Percentiles rank a stretch among this genome's conserved stretches.
Evolutionary conservation across 2,329 filamentous ascomycete species (phyloP).

Genomic region (Botrytis porri): DNA sequence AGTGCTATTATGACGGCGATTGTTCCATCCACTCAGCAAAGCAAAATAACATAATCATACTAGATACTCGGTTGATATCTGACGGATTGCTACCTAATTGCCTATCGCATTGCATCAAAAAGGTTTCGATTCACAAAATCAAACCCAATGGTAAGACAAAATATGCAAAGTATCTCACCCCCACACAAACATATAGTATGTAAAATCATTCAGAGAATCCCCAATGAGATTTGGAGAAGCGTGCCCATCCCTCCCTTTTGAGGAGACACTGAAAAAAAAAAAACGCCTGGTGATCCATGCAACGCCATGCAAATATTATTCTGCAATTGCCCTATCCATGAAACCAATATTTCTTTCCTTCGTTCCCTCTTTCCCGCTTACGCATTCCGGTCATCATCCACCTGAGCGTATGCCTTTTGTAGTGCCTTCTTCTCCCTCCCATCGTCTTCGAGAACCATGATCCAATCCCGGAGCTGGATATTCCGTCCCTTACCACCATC

Average conservation of each 20-base stretch:
- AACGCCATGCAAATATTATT: constrained; percentile 20
- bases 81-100: constrained; percentile 7
- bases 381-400: constrained; percentile 31
- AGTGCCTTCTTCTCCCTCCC: constrained; percentile 63
- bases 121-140: background rate
- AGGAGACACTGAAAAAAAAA: constrained; percentile 1
- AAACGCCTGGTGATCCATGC: constrained; percentile 21
- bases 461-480: constrained; percentile 81
- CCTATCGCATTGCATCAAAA: background rate
- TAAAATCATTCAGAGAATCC: constrained; percentile 13
- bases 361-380: constrained; percentile 36
- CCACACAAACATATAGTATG: background rate
- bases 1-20: background rate
- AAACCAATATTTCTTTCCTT: constrained; percentile 29
- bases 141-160: constrained; percentile 15
- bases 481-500: constrained; percentile 71
- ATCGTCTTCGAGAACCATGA: constrained; percentile 76
- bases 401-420: constrained; percentile 43
- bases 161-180: constrained; percentile 1
- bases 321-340: constrained; percentile 12
- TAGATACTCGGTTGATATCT: background rate
- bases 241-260: constrained; percentile 5
- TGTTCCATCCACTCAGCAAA: background rate
- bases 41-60: background rate
- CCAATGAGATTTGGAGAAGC: constrained; percentile 12